Percentiles rank a stretch among this genome's conserved stretches.
phyloP scores from a whole-genome alignment of 2,329 filamentous ascomycete species.

The Aspergillus awamori region DNA sequence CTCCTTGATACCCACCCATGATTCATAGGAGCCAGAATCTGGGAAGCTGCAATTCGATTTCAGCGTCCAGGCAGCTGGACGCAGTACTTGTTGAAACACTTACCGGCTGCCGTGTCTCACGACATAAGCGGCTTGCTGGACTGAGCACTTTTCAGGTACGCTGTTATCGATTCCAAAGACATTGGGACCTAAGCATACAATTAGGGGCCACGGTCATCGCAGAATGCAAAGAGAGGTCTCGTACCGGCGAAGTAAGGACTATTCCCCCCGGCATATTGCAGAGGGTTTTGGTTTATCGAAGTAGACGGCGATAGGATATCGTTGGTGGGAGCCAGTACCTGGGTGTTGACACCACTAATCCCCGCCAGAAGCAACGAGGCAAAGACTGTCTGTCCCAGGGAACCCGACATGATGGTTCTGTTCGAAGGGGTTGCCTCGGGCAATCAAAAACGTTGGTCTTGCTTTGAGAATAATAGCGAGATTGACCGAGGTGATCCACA shows the following conservation, averaged over 20 bases:
- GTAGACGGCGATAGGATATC: slow-evolving; percentile 3
- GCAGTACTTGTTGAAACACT: not conserved
- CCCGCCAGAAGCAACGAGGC: not conserved
- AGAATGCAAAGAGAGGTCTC: no score
- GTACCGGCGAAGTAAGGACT: slow-evolving; percentile 1
- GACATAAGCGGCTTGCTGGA: slow-evolving; percentile 19
- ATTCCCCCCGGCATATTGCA: slow-evolving; percentile 1
- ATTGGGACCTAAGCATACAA: slow-evolving; percentile 12
- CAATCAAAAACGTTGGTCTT: no score
- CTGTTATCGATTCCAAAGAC: slow-evolving; percentile 13
- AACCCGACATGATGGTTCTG: not conserved
- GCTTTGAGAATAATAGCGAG: no score
- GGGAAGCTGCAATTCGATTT: slow-evolving; percentile 1
- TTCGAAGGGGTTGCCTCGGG: no score
- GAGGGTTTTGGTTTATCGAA: not conserved
- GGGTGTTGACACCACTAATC: not conserved
- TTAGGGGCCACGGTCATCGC: no score
- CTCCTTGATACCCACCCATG: slow-evolving; percentile 35
- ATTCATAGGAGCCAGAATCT: slow-evolving; percentile 16
- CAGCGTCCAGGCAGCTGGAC: not conserved
- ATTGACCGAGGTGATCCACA: no score
- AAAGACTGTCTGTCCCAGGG: not conserved
- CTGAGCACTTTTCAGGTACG: slow-evolving; percentile 13
- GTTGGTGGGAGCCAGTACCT: not conserved
- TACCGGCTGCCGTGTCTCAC: slow-evolving; percentile 19